Evolutionary conservation across 805 yeast genomes (phyloP).

Genomic region (Wickerhamiella cacticola): DNA sequence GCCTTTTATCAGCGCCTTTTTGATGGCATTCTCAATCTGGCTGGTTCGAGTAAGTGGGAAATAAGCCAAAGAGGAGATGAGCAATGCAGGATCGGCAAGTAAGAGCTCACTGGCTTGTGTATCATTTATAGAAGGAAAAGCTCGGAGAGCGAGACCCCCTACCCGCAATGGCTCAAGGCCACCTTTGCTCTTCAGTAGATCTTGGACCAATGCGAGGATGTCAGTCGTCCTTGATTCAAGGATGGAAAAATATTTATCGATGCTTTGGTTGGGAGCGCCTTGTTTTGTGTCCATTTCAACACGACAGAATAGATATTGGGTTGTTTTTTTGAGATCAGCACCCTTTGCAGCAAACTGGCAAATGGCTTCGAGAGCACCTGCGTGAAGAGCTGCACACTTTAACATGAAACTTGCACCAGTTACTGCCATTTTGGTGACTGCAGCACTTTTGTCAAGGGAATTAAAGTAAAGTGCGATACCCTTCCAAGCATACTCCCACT

Average conservation of each 20-base stretch:
- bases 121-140: not conserved
- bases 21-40: not conserved
- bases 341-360: not conserved
- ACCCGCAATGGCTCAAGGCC: not conserved
- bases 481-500: not conserved
- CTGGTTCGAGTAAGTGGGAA: not conserved
- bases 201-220: not conserved
- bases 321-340: not conserved
- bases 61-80: not conserved
- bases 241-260: not conserved
- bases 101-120: not conserved
- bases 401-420: not conserved
- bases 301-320: too few species aligned
- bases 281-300: too few species aligned
- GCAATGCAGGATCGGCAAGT: not conserved
- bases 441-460: not conserved
- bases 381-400: not conserved
- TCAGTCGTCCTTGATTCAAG: not conserved
- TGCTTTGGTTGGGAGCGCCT: not conserved
- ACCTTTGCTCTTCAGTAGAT: not conserved
- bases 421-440: not conserved
- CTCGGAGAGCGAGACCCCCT: not conserved
- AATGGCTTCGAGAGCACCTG: not conserved
- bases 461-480: not conserved
- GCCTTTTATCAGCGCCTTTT: not conserved